phyloP scores from a whole-genome alignment of 2,329 filamentous ascomycete species.

The Botrytis galanthina region DNA sequence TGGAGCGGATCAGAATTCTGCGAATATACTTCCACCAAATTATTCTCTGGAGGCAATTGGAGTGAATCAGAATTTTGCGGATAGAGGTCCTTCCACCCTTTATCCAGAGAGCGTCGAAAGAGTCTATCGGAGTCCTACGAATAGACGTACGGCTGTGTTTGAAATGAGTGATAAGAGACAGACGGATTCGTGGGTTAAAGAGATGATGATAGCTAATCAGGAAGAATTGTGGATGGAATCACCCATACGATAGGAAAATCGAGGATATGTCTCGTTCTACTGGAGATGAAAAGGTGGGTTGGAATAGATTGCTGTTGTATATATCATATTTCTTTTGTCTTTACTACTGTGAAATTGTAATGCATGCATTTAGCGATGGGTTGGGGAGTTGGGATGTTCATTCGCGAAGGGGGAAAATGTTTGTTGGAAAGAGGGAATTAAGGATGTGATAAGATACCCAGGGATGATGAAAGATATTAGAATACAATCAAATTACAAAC shows the following conservation, averaged over 20 bases:
- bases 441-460: neutral
- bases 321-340: neutral
- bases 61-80: neutral
- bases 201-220: conserved; percentile 1
- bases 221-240: conserved; percentile 6
- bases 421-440: neutral
- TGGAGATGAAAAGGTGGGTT: neutral
- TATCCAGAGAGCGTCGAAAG: neutral
- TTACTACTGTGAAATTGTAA: neutral
- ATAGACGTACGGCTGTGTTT: neutral
- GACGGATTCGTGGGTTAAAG: conserved; percentile 1
- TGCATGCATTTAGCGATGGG: neutral
- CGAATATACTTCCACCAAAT: neutral
- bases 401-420: neutral
- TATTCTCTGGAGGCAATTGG: neutral
- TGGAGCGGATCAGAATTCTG: neutral
- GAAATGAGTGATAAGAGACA: neutral
- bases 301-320: neutral
- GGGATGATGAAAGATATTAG: neutral
- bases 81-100: neutral
- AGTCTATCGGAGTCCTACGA: neutral
- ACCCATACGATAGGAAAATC: neutral
- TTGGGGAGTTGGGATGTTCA: neutral
- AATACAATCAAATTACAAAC: neutral
- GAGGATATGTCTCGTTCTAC: neutral